A percentile compares a stretch with the other conserved stretches of the same genome.
phyloP scores from a whole-genome alignment of 352 stramenopile species.

The Pythium dissimile region DNA sequence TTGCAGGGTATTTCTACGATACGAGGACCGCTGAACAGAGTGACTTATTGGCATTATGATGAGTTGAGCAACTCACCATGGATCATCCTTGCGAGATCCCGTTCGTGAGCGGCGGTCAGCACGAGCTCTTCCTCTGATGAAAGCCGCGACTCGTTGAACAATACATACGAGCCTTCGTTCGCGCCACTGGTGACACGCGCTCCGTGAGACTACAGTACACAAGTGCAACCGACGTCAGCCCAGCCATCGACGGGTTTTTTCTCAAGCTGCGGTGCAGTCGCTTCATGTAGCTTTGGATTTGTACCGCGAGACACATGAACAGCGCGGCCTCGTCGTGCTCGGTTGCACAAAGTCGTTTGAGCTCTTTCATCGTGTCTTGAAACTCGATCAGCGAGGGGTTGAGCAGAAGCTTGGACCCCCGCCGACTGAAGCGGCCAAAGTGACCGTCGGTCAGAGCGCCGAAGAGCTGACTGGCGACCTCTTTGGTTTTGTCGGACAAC shows the following conservation, averaged over 20 bases:
- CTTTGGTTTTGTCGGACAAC: conserved; percentile 52
- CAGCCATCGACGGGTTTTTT: not conserved
- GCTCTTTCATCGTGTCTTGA: conserved; percentile 66
- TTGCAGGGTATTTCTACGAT: conserved; percentile 51
- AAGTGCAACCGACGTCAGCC: not conserved
- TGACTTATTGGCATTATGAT: not conserved
- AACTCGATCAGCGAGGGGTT: conserved; percentile 86
- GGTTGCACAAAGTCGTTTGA: conserved; percentile 33
- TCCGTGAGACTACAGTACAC: conserved; percentile 50
- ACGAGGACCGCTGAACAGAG: not conserved
- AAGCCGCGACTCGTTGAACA: conserved; percentile 68
- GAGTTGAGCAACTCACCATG: conserved; percentile 28
- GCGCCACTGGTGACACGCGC: conserved; percentile 45
- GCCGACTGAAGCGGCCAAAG: conserved; percentile 45
- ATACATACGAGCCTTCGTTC: conserved; percentile 63
- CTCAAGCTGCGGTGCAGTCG: not conserved
- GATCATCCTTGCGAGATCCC: conserved; percentile 55
- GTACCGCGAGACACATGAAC: conserved; percentile 63
- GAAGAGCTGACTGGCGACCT: conserved; percentile 49
- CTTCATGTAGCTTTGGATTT: too few species aligned
- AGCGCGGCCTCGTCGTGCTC: conserved; percentile 40
- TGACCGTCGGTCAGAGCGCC: conserved; percentile 45
- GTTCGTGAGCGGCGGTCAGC: conserved; percentile 59
- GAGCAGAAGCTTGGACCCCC: conserved; percentile 56
- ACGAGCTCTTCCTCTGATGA: conserved; percentile 70